Evolutionary conservation across 2,329 filamentous ascomycete genomes (phyloP).

Genomic region (Celoporthe dispersa): DNA sequence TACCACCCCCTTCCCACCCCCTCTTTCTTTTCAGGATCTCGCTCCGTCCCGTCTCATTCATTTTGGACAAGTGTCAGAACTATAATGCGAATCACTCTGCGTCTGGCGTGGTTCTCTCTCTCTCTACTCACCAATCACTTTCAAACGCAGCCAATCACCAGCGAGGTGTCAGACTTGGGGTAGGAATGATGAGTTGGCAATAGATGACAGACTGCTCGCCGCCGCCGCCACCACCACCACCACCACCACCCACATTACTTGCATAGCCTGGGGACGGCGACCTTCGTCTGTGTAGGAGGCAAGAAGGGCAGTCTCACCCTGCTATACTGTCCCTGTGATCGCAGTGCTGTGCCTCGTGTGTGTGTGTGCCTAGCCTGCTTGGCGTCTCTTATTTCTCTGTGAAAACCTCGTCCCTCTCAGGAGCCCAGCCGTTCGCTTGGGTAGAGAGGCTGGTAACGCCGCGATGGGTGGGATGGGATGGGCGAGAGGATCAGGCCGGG

Average conservation of each 20-base stretch:
- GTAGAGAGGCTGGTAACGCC: not conserved
- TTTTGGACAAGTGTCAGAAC: not conserved
- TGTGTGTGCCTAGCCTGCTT: not conserved
- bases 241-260: not conserved
- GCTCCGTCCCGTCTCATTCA: constrained; percentile 7
- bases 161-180: not conserved
- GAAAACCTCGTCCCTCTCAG: not conserved
- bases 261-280: not conserved
- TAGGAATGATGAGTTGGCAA: not conserved
- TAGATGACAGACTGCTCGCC: not conserved
- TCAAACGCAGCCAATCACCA: not conserved
- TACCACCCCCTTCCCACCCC: not conserved
- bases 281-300: not conserved
- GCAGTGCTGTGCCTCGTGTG: not conserved
- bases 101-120: not conserved
- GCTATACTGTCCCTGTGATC: not conserved
- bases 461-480: not conserved
- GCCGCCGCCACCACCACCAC: not conserved
- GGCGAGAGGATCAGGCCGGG: not conserved
- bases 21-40: not conserved
- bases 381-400: not conserved
- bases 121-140: not conserved
- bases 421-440: not conserved
- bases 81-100: not conserved
- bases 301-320: constrained; percentile 10